Conservation (phyloP, 164 flowering plant species). For the Vitis rotundifolia region DNA sequence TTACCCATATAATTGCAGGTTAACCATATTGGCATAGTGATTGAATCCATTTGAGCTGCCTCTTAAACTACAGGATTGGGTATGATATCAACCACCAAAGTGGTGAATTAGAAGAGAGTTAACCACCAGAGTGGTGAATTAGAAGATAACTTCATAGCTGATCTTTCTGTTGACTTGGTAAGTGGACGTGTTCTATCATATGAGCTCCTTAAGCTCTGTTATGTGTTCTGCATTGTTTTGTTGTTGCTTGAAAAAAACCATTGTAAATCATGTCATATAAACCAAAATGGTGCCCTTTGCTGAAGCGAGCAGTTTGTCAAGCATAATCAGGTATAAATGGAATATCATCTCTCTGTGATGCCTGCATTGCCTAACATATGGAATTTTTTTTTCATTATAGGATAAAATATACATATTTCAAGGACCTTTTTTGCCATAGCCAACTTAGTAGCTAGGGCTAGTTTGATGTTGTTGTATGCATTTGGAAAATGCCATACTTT, state of each 20-base stretch:
- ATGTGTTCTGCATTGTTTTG: not conserved
- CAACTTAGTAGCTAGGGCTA: too few species aligned
- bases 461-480: too few species aligned
- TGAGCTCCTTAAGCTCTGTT: constrained; percentile 2
- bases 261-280: constrained; percentile 31
- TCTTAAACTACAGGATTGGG: constrained; percentile 98
- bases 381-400: not conserved
- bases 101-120: constrained; percentile 23
- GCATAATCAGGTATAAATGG: constrained; percentile 77
- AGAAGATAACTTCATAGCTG: constrained; percentile 95
- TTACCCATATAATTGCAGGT: constrained; percentile 53
- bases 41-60: constrained; percentile 90
- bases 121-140: constrained; percentile 98
- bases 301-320: constrained; percentile 89
- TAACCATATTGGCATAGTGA: constrained; percentile 93
- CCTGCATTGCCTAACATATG: too few species aligned
- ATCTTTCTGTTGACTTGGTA: constrained; percentile 92
- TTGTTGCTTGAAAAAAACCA: constrained; percentile 2
- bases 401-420: too few species aligned
- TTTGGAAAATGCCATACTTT: too few species aligned
- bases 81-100: constrained; percentile 46
- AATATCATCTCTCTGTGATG: not conserved
- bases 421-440: too few species aligned
- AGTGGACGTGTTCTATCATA: constrained; percentile 72
- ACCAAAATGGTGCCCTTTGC: constrained; percentile 97